phyloP scores from a whole-genome alignment of 2,329 filamentous ascomycete species.

The Pseudomassariella vexata region DNA sequence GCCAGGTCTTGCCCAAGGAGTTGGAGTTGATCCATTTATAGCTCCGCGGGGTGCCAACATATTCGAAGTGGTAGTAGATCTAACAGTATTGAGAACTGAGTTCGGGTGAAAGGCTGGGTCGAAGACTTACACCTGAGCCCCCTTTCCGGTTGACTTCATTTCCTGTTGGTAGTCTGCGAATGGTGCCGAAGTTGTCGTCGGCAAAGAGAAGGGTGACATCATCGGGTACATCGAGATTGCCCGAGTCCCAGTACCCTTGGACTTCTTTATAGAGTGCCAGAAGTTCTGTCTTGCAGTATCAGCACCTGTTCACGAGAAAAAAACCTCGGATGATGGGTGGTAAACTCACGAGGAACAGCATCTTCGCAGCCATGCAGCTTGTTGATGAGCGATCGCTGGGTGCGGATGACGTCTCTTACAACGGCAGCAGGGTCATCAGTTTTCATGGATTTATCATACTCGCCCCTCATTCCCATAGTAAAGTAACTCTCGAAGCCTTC shows the following conservation, averaged over 20 bases:
- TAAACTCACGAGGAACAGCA: slow-evolving; percentile 34
- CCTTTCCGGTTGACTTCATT: slow-evolving; percentile 43
- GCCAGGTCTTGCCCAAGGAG: slow-evolving; percentile 34
- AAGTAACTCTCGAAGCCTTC: slow-evolving; percentile 53
- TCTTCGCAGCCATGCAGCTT: slow-evolving; percentile 41
- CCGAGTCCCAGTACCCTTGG: slow-evolving; percentile 51
- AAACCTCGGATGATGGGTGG: no score
- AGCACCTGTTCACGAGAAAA: no score
- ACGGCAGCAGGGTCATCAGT: slow-evolving; percentile 44
- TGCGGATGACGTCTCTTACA: slow-evolving; percentile 46
- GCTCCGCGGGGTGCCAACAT: slow-evolving; percentile 39
- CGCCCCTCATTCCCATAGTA: slow-evolving; percentile 53
- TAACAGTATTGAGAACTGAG: not conserved
- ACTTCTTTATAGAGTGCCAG: slow-evolving; percentile 64
- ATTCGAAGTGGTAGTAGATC: slow-evolving; percentile 54
- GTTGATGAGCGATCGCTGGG: slow-evolving; percentile 48
- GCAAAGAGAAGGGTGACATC: slow-evolving; percentile 64
- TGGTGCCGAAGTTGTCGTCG: slow-evolving; percentile 55
- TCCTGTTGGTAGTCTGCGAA: slow-evolving; percentile 44
- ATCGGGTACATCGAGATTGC: slow-evolving; percentile 40
- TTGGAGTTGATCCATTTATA: slow-evolving; percentile 62
- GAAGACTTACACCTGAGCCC: slow-evolving; percentile 40
- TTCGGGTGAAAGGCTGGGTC: not conserved
- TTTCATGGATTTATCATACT: slow-evolving; percentile 47
- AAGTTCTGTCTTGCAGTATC: slow-evolving; percentile 38